These are phyloP conservation scores for Debaryomyces sp. DNA, from an alignment of 1,139 yeast species.

Conservation along the genomic window DNA sequence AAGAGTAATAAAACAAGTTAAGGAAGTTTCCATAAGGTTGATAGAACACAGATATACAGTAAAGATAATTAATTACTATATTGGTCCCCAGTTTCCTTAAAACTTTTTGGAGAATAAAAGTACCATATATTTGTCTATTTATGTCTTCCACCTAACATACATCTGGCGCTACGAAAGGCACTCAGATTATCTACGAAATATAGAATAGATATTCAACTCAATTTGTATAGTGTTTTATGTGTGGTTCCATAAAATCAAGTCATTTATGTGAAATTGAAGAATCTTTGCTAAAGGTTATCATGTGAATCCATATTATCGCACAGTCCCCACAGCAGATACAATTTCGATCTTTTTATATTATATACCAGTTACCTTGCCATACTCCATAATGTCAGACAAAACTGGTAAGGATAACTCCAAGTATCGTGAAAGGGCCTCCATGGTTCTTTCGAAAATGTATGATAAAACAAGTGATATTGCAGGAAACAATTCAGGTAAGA, in stretches of 20 bases:
- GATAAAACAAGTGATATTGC: slow-evolving; percentile 28
- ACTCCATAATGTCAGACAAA: neutral
- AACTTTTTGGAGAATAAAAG: no score
- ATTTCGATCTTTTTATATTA: neutral
- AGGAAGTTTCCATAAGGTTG: no score
- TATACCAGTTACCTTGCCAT: neutral
- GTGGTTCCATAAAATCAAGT: neutral
- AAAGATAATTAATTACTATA: no score
- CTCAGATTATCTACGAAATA: neutral
- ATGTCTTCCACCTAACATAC: neutral
- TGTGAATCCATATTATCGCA: neutral
- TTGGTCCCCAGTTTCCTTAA: no score
- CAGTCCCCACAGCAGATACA: neutral
- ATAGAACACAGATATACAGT: no score
- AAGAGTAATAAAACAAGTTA: no score
- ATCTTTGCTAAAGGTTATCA: neutral
- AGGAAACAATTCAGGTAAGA: slow-evolving; percentile 35
- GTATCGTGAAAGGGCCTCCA: slow-evolving; percentile 14
- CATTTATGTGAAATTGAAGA: neutral
- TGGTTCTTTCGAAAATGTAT: slow-evolving; percentile 18
- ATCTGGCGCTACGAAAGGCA: neutral
- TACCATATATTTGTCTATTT: neutral
- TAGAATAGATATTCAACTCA: neutral
- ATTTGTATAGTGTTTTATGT: neutral
- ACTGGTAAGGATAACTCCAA: neutral